Evolutionary conservation across 495 filamentous ascomycete genomes (phyloP).

Genomic region (Amniculicola lignicola): DNA sequence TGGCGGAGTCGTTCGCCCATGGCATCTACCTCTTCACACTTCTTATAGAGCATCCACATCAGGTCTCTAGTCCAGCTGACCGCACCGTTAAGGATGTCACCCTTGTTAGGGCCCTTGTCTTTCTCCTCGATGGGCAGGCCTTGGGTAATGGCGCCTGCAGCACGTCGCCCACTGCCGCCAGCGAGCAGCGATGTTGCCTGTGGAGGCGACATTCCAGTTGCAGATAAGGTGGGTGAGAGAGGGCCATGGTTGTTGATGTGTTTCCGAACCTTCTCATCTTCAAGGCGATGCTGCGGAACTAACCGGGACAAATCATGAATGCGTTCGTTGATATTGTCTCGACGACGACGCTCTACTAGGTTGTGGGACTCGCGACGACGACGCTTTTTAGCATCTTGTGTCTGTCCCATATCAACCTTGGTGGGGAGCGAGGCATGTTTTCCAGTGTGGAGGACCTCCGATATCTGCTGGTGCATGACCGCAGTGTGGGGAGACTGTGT

Average conservation of each 20-base stretch:
- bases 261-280: conserved; percentile 96
- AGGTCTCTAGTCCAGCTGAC: conserved; percentile 96
- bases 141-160: conserved; percentile 84
- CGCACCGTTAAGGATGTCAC: conserved; percentile 94
- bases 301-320: conserved; percentile 95
- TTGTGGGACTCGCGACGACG: conserved; percentile 93
- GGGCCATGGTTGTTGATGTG: conserved; percentile 87
- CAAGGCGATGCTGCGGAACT: conserved; percentile 86
- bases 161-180: conserved; percentile 76
- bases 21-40: conserved; percentile 83
- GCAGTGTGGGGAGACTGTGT: conserved; percentile 52
- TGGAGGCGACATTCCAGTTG: conserved; percentile 58
- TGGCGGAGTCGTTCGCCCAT: conserved; percentile 68
- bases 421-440: conserved; percentile 68
- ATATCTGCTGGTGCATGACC: conserved; percentile 58
- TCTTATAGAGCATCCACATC: conserved; percentile 90
- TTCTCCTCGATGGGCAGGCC: conserved; percentile 92
- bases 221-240: conserved; percentile 72
- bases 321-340: conserved; percentile 97
- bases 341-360: conserved; percentile 85
- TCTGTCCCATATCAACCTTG: conserved; percentile 59
- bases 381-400: conserved; percentile 90
- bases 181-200: conserved; percentile 89
- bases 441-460: conserved; percentile 65
- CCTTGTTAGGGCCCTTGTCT: conserved; percentile 98